Conservation (phyloP, 306 rosid genomes). For the Malus fusca region DNA sequence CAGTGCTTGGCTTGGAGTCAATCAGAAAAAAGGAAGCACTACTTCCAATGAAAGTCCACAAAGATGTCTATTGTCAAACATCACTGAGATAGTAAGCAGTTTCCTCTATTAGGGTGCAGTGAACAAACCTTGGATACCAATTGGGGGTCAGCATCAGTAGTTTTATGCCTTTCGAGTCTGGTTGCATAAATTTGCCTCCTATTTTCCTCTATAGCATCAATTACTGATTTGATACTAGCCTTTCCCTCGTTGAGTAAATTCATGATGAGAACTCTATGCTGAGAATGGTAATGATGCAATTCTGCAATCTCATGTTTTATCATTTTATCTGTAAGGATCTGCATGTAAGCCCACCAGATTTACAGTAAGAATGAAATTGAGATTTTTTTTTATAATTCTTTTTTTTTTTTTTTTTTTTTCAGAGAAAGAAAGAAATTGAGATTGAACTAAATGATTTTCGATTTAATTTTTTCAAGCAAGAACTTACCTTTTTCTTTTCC, state of each 20-base stretch:
- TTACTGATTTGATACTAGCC: slow-evolving; percentile 45
- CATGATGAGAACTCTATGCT: slow-evolving; percentile 43
- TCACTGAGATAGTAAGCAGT: not conserved
- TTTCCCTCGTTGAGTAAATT: slow-evolving; percentile 62
- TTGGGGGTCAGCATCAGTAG: slow-evolving; percentile 29
- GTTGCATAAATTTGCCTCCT: slow-evolving; percentile 32
- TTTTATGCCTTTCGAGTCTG: slow-evolving; percentile 30
- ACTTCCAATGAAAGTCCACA: not conserved
- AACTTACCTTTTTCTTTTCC: slow-evolving; percentile 75
- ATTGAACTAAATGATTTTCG: not conserved
- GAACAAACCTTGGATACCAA: slow-evolving; percentile 43
- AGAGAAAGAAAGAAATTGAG: slow-evolving; percentile 9
- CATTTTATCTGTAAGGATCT: slow-evolving; percentile 48
- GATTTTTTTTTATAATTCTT: not conserved
- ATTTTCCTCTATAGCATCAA: slow-evolving; percentile 46
- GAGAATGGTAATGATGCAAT: slow-evolving; percentile 45
- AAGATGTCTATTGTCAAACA: not conserved
- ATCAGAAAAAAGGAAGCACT: not conserved
- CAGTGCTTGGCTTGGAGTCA: not conserved
- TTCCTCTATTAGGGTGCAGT: not conserved
- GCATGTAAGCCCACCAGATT: slow-evolving; percentile 28
- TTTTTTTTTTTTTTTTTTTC: not conserved
- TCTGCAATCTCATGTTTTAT: slow-evolving; percentile 45
- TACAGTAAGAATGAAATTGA: not conserved
- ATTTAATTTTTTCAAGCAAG: not conserved